These are phyloP conservation scores for Turritis glabra DNA, from an alignment of 345 rosid genomes.

Conservation along the genomic window DNA sequence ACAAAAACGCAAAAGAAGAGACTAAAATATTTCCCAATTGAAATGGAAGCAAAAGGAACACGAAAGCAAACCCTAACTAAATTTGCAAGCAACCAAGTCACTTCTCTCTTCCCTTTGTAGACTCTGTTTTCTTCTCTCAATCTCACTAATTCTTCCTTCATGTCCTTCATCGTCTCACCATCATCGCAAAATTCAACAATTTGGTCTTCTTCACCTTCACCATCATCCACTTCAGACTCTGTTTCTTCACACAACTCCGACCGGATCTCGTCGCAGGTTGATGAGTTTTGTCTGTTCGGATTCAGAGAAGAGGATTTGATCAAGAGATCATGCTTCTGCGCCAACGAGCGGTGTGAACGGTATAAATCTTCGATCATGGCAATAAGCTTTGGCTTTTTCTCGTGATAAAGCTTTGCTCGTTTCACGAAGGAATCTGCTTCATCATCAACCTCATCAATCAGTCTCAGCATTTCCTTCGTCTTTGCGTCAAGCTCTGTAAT, in stretches of 20 bases:
- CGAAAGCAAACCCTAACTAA: not conserved
- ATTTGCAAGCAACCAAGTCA: not conserved
- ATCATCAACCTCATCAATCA: constrained; percentile 26
- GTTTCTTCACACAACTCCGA: not conserved
- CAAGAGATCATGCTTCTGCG: constrained; percentile 1
- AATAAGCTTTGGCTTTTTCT: constrained; percentile 14
- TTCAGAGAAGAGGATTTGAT: not conserved
- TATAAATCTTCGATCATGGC: constrained; percentile 22
- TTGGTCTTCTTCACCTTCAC: not conserved
- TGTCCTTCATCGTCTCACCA: constrained; percentile 1
- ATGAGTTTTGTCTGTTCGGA: not conserved
- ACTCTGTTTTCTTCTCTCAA: constrained; percentile 15
- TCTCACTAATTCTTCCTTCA: constrained; percentile 9
- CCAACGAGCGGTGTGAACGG: constrained; percentile 21
- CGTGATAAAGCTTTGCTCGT: constrained; percentile 19
- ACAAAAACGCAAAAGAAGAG: not conserved
- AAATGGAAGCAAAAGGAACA: not conserved
- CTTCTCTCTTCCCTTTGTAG: constrained; percentile 1
- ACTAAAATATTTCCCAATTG: not conserved
- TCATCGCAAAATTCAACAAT: not conserved
- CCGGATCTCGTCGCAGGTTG: not conserved
- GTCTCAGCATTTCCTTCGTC: constrained; percentile 2
- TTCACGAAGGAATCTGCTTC: constrained; percentile 5
- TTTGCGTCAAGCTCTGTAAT: constrained; percentile 18
- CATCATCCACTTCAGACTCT: not conserved